Base-by-base conservation (phyloP, 1,284 basidiomycete genomes). In the Apiotrichum sp. region DNA sequence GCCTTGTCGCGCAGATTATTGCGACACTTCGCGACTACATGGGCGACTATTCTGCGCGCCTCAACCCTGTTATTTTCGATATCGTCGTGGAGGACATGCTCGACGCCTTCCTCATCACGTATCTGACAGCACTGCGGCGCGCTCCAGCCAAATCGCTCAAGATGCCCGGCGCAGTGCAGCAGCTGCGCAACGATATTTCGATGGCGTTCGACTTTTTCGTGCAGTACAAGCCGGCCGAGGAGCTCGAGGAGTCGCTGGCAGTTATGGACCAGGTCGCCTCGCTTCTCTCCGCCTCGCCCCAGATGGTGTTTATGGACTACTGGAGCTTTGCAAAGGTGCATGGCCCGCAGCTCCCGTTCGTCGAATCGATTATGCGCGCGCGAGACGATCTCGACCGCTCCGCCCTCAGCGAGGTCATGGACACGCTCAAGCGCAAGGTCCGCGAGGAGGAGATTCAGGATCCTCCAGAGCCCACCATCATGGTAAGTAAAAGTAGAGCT, bases 21-120 rank as follows among this genome's bases (percentile, higher is more conserved):
- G 91, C 93, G 77, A 98, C 96, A 46, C 89, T 98, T 81, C 84
- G 87, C 52, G 96, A 99, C 72, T 98, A 98, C 77, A 89, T 92
- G 81, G 76, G 81, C 29, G 96, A 98, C 77, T 97, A 92, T 72
- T 88, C 93, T 71, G 81, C 84, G 47, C 95, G 88, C 67, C 85
- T 99, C 54, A 96, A 96, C 72, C 82, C 89, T 4, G 87, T 90
- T 6, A 81, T 99, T 51, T 87, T 97, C 65, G 93, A 98, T 61
- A 83, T 97, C 36, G 81, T 98, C 40, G 80, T 95, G 31, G 93
- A 98, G 74, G 93, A 98, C 72, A 83, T 98, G 50, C 80, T 98
- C 53, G 92, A 98, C 69, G 80, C 86, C 5, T 93, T 97, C 80
- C 81, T 98, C 39, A 86, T 95, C 64, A 82, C 84, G 6, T 98